Conservation (phyloP, 139 green algal species). For the Desmodesmus armatus region DNA sequence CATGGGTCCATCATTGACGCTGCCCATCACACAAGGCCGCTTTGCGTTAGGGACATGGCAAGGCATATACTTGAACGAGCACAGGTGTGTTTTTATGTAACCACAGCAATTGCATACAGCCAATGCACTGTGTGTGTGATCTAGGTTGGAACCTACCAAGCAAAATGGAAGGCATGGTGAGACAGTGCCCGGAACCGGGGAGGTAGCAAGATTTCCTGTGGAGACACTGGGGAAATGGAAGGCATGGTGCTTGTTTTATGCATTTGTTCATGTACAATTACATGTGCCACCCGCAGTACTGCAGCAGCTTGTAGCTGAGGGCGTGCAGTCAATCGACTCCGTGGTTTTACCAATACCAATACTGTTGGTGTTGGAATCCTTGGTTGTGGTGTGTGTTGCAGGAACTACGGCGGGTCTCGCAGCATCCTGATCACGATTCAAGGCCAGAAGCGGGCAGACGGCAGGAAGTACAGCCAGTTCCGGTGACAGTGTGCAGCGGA, state of each 20-base stretch:
- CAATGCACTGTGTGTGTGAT: no score
- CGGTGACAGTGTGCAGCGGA: not conserved
- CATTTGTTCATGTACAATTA: not conserved
- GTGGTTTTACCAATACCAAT: no score
- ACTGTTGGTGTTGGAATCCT: slow-evolving; percentile 24
- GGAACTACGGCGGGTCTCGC: slow-evolving; percentile 73
- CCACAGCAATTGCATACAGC: not conserved
- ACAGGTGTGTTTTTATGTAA: slow-evolving; percentile 9
- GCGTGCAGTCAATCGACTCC: no score
- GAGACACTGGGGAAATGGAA: not conserved
- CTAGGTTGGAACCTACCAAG: no score
- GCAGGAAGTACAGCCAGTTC: slow-evolving; percentile 64
- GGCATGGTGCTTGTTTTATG: not conserved
- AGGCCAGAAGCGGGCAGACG: slow-evolving; percentile 72
- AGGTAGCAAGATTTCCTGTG: no score
- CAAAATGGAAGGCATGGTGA: no score
- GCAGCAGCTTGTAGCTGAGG: not conserved
- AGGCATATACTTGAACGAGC: slow-evolving; percentile 88
- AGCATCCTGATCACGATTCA: slow-evolving; percentile 82
- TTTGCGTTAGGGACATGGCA: slow-evolving; percentile 84
- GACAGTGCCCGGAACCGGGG: no score
- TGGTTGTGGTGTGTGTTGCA: no score
- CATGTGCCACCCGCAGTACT: not conserved
- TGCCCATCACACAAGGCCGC: slow-evolving; percentile 69
- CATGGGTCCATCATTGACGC: slow-evolving; percentile 71